Percentiles rank a stretch among this genome's conserved stretches.
Evolutionary conservation across 495 filamentous ascomycete species (phyloP).

Genomic region (Aspergillus leporis): DNA sequence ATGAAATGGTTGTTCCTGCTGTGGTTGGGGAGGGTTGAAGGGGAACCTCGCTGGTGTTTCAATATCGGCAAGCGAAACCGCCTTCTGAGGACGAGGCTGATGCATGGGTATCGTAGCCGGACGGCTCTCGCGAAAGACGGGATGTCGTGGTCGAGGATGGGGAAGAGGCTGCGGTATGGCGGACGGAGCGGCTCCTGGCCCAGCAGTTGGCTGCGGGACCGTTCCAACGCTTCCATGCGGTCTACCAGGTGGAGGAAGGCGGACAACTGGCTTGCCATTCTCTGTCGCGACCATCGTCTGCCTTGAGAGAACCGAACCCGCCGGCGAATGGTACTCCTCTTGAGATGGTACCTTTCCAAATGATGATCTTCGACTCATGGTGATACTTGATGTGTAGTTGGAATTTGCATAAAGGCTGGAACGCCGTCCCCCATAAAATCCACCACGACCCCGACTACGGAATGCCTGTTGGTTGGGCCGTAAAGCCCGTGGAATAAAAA

Average conservation of each 20-base stretch:
- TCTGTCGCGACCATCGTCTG: slow-evolving; percentile 59
- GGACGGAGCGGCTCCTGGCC: slow-evolving; percentile 18
- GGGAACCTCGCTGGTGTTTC: slow-evolving; percentile 76
- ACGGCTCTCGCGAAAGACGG: slow-evolving; percentile 75
- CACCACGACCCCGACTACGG: slow-evolving; percentile 66
- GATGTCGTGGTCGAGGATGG: slow-evolving; percentile 61
- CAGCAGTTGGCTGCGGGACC: slow-evolving; percentile 28
- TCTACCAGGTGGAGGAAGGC: slow-evolving; percentile 69
- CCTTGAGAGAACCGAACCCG: slow-evolving; percentile 72
- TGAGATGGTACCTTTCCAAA: slow-evolving; percentile 73
- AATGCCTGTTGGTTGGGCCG: slow-evolving; percentile 87
- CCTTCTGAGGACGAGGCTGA: slow-evolving; percentile 92
- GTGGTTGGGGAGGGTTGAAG: slow-evolving; percentile 71
- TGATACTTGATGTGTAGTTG: slow-evolving; percentile 83
- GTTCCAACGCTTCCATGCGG: slow-evolving; percentile 27
- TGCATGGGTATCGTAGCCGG: slow-evolving; percentile 82
- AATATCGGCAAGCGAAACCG: slow-evolving; percentile 91
- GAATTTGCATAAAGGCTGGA: slow-evolving; percentile 81
- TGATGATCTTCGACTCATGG: slow-evolving; percentile 90
- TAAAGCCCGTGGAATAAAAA: slow-evolving; percentile 94
- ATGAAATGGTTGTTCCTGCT: slow-evolving; percentile 81
- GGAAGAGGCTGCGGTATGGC: slow-evolving; percentile 17
- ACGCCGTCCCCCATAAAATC: slow-evolving; percentile 70
- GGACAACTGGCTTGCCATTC: slow-evolving; percentile 73
- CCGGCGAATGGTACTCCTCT: slow-evolving; percentile 73